These are phyloP conservation scores for Circinella minor DNA, from an alignment of 371 early-diverging fungal genomes.

Conservation along the genomic window DNA sequence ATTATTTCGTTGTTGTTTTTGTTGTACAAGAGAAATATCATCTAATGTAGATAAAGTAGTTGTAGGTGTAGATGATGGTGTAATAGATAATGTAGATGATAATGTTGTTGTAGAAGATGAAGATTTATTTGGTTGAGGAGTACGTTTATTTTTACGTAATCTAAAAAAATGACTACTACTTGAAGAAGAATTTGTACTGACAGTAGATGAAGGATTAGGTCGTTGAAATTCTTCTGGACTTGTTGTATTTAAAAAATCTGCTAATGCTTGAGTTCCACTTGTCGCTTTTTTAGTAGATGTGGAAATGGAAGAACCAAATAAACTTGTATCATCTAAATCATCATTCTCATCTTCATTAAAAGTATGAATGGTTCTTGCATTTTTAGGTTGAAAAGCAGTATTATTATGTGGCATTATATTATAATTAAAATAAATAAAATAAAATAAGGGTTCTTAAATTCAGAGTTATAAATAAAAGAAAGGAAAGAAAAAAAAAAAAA, in stretches of 20 bases:
- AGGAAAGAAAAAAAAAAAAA: conserved; percentile 4
- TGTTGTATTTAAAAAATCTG: conserved; percentile 39
- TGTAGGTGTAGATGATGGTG: not conserved
- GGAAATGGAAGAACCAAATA: conserved; percentile 6
- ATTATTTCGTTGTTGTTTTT: not conserved
- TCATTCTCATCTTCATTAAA: conserved; percentile 20
- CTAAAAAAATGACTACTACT: conserved; percentile 4
- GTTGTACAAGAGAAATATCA: not conserved
- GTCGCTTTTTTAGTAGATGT: conserved; percentile 20
- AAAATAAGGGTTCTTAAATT: not conserved
- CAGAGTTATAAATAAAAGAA: conserved; percentile 6
- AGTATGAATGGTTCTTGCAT: conserved; percentile 23
- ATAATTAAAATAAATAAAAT: conserved; percentile 9
- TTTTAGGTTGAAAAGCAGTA: conserved; percentile 38
- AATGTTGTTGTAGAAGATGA: not conserved
- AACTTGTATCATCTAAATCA: conserved; percentile 16
- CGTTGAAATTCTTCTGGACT: conserved; percentile 38
- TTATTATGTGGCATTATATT: conserved; percentile 23
- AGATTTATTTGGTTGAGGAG: not conserved
- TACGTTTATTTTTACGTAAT: not conserved
- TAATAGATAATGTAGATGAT: not conserved
- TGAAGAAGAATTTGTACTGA: not conserved
- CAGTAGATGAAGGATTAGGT: not conserved
- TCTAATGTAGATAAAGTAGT: not conserved
- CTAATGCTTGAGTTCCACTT: conserved; percentile 39